Base-by-base conservation (phyloP, 176 grass and related monocot genomes). In the Otatea glauca region DNA sequence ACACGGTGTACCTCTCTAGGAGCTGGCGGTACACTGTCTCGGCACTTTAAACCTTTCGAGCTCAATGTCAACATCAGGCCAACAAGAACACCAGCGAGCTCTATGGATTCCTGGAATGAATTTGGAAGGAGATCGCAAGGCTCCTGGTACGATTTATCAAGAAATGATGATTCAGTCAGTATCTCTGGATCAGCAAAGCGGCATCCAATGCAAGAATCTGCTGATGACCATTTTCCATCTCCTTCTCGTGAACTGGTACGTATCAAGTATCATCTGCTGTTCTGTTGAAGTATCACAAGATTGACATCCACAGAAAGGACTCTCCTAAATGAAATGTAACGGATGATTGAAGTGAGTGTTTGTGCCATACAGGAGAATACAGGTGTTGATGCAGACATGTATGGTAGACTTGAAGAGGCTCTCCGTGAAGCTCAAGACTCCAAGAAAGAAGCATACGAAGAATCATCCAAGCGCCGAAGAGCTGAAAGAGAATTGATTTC, bases 361-460 rank as follows among this genome's bases (percentile, higher is more conserved):
- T 63, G 43, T 73, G 23, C 39, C 35, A 4, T 55, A 65, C 72
- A 93, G 65, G 86, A 92, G 69, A 86, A 88, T 41, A 14, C 47
- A 37, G 85, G 87, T 4, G 65, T 35, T 39, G 76, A 98, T 84
- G 75, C 27, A 58, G 73, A 91, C 44, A 54, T 90, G 70, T 95
- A 92, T 65, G 27, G 70, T 50, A 95, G 87, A 82, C 86, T 91
- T 21, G 56, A 88, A 70, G 85, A 93, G 76, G 92, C 89, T 79
- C 85, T 92, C 14, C 68, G 50, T 29, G 95, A 98, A 86, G 79
- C 45, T 54, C 82, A 93, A 85, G 59, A 51, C 15, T 77, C 61
- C 21, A 97, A 91, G 70, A 85, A 84, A 81, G 95, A 93, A 78
- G 84, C 87, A 50, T 94, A 92, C 0, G 84, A 92, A 88, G 92